Evolutionary conservation across 306 rosid genomes (phyloP).

Genomic region (Begonia masoniana): DNA sequence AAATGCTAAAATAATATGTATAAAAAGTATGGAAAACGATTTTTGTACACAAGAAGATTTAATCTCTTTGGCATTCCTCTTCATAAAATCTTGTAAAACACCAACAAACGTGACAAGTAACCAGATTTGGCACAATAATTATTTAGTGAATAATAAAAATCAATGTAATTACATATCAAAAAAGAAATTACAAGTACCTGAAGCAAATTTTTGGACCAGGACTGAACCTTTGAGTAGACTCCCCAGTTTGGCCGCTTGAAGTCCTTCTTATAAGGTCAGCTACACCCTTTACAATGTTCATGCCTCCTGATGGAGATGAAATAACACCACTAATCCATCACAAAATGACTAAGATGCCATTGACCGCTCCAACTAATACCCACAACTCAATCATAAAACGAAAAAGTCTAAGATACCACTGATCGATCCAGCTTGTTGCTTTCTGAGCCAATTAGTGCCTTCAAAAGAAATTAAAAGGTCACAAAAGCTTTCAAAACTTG

Average conservation of each 20-base stretch:
- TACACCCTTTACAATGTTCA: slow-evolving; percentile 95
- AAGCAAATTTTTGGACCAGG: slow-evolving; percentile 75
- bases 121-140: too few relatives aligned
- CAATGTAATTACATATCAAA: too few relatives aligned
- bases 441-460: not conserved
- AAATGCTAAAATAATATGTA: too few relatives aligned
- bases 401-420: not conserved
- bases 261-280: slow-evolving; percentile 95
- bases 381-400: not conserved
- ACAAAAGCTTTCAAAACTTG: not conserved
- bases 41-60: too few relatives aligned
- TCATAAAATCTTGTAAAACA: too few relatives aligned
- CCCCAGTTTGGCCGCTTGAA: slow-evolving; percentile 51
- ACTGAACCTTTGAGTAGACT: slow-evolving; percentile 40
- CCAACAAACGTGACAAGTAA: too few relatives aligned
- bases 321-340: slow-evolving; percentile 18
- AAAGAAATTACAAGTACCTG: slow-evolving; percentile 32
- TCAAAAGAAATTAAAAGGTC: not conserved
- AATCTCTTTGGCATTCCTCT: too few relatives aligned
- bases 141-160: too few relatives aligned
- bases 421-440: not conserved
- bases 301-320: slow-evolving; percentile 39
- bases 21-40: too few relatives aligned
- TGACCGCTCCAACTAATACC: slow-evolving; percentile 31
- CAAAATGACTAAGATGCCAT: slow-evolving; percentile 11